phyloP scores from a whole-genome alignment of 2,329 filamentous ascomycete genomes.

The Penicillium sp. region DNA sequence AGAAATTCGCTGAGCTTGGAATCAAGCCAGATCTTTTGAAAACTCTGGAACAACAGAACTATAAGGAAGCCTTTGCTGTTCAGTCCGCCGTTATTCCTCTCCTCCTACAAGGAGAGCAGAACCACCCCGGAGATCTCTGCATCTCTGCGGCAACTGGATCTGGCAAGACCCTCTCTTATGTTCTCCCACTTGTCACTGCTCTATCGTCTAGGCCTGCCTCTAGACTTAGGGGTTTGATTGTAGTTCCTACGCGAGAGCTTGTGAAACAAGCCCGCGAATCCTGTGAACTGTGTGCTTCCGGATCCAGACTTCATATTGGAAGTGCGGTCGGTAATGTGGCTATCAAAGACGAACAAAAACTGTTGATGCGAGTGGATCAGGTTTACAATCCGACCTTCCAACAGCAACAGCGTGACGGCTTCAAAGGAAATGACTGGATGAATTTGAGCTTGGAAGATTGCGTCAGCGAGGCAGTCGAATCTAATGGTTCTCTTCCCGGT shows the following conservation, averaged over 20 bases:
- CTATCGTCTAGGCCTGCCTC: slow-evolving; percentile 65
- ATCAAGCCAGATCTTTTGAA: slow-evolving; percentile 61
- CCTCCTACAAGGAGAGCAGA: slow-evolving; percentile 64
- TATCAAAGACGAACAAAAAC: slow-evolving; percentile 63
- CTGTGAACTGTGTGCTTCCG: slow-evolving; percentile 70
- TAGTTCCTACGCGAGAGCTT: slow-evolving; percentile 87
- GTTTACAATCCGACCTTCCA: slow-evolving; percentile 65
- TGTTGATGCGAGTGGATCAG: slow-evolving; percentile 63
- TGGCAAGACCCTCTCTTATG: slow-evolving; percentile 90
- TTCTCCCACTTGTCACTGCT: slow-evolving; percentile 78
- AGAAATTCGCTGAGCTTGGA: slow-evolving; percentile 64
- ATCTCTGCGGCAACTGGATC: slow-evolving; percentile 93
- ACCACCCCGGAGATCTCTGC: slow-evolving; percentile 72
- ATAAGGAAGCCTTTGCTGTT: slow-evolving; percentile 71
- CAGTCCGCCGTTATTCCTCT: slow-evolving; percentile 79
- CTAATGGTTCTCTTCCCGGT: slow-evolving; percentile 50
- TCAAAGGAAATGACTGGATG: slow-evolving; percentile 48
- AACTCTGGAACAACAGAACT: slow-evolving; percentile 66
- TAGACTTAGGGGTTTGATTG: slow-evolving; percentile 72
- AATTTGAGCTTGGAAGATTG: slow-evolving; percentile 49
- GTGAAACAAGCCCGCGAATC: slow-evolving; percentile 81
- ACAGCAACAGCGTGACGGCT: slow-evolving; percentile 43
- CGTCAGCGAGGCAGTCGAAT: slow-evolving; percentile 43
- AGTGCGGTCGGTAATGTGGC: slow-evolving; percentile 79
- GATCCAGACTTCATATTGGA: slow-evolving; percentile 73